A percentile compares a stretch with the other conserved stretches of the same genome.
Conservation (phyloP, 73 alveolate genomes). For the Uronychia binucleata region DNA sequence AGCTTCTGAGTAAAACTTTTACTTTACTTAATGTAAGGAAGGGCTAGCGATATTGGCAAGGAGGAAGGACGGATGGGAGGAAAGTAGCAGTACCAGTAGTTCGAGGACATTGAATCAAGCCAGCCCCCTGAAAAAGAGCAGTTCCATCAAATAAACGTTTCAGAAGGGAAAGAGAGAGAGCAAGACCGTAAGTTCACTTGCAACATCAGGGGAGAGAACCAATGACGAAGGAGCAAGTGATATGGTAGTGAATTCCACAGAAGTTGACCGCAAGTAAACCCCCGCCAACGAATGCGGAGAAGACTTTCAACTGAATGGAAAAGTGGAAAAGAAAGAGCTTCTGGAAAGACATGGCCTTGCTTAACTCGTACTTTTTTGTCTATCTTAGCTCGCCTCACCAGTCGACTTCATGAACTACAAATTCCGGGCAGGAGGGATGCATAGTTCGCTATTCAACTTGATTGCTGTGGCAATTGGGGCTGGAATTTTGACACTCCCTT, state of each 20-base stretch:
- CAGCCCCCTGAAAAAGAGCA: too few relatives aligned
- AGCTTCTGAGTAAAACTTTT: too few relatives aligned
- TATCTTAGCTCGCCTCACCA: slow-evolving; percentile 24
- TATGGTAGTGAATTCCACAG: background rate
- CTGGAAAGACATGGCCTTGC: background rate
- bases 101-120: too few relatives aligned
- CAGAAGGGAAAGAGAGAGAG: too few relatives aligned
- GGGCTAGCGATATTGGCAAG: too few relatives aligned
- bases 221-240: background rate
- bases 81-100: too few relatives aligned
- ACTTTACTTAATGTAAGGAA: too few relatives aligned
- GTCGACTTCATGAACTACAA: slow-evolving; percentile 11
- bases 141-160: too few relatives aligned
- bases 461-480: slow-evolving; percentile 44
- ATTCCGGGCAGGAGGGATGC: slow-evolving; percentile 48
- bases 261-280: background rate
- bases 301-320: background rate
- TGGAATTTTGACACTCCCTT: slow-evolving; percentile 54
- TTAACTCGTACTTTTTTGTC: background rate
- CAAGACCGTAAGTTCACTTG: too few relatives aligned
- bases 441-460: slow-evolving; percentile 27
- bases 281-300: background rate
- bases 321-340: background rate
- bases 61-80: too few relatives aligned
- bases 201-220: background rate